A percentile compares a stretch with the other conserved stretches of the same genome.
Conservation (phyloP, 305 asterid genomes). For the Fraxinus albicans region DNA sequence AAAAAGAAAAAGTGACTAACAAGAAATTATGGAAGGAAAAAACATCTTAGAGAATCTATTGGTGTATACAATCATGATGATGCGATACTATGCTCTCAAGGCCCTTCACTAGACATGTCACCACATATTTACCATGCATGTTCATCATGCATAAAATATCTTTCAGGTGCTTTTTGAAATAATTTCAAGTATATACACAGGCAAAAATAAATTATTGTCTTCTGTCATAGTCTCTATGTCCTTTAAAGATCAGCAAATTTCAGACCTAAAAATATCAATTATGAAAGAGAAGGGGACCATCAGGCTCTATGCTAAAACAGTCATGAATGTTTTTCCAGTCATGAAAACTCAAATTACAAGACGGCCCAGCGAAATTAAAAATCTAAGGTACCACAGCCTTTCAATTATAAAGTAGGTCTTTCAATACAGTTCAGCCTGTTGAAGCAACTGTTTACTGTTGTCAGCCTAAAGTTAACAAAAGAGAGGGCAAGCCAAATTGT, state of each 20-base stretch:
- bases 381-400: not conserved
- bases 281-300: not conserved
- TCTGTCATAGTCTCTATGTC: not conserved
- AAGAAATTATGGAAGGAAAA: not conserved
- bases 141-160: not conserved
- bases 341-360: not conserved
- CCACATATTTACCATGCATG: not conserved
- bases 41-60: not conserved
- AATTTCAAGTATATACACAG: not conserved
- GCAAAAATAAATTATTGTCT: not conserved
- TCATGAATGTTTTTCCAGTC: not conserved
- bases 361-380: not conserved
- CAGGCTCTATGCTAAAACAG: not conserved
- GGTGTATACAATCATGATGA: not conserved
- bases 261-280: not conserved
- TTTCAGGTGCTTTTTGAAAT: not conserved
- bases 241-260: not conserved
- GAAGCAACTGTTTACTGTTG: not conserved
- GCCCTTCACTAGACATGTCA: not conserved
- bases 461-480: not conserved
- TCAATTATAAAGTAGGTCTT: not conserved
- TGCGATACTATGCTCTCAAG: not conserved
- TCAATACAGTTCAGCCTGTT: not conserved
- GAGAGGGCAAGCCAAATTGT: not conserved
- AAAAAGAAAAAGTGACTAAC: not conserved